Percentiles rank a stretch among this genome's conserved stretches.
These are phyloP conservation scores for Ceratonia siliqua DNA, from an alignment of 306 rosid species.

Conservation along the genomic window DNA sequence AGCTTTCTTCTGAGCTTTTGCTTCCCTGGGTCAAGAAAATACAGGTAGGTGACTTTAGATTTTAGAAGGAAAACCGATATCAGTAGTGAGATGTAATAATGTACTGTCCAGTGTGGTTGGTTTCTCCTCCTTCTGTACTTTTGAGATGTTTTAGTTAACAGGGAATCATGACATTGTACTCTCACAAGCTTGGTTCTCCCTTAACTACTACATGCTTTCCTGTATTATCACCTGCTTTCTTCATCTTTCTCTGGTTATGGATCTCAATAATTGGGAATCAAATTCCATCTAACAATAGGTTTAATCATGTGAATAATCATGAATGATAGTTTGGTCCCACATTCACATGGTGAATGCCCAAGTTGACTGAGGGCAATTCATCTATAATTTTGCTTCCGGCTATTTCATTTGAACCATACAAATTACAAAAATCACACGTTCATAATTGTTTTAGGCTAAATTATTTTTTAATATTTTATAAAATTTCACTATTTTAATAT, in stretches of 20 bases:
- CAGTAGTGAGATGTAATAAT: conserved; percentile 62
- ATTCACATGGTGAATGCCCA: conserved; percentile 44
- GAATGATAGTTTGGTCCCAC: conserved; percentile 47
- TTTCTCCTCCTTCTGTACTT: conserved; percentile 38
- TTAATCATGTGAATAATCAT: conserved; percentile 39
- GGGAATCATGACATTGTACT: conserved; percentile 55
- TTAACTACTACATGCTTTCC: conserved; percentile 42
- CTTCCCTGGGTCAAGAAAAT: conserved; percentile 28
- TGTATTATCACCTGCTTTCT: conserved; percentile 22
- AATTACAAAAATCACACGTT: no score
- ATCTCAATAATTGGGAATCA: conserved; percentile 43
- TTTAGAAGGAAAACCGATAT: conserved; percentile 50
- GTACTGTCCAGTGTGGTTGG: conserved; percentile 51
- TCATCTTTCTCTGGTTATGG: conserved; percentile 32
- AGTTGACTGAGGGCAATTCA: conserved; percentile 5
- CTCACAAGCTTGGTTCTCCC: conserved; percentile 45
- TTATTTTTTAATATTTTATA: no score
- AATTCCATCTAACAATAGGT: conserved; percentile 23
- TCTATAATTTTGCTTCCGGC: conserved; percentile 24
- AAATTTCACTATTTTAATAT: no score
- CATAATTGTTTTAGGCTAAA: no score
- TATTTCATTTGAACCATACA: conserved; percentile 16
- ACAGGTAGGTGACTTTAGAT: conserved; percentile 56
- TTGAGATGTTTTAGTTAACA: conserved; percentile 50
- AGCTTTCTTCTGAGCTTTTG: conserved; percentile 78